A percentile compares a stretch with the other conserved stretches of the same genome.
phyloP scores from a whole-genome alignment of 2,329 filamentous ascomycete genomes.

The Alternaria sp. region DNA sequence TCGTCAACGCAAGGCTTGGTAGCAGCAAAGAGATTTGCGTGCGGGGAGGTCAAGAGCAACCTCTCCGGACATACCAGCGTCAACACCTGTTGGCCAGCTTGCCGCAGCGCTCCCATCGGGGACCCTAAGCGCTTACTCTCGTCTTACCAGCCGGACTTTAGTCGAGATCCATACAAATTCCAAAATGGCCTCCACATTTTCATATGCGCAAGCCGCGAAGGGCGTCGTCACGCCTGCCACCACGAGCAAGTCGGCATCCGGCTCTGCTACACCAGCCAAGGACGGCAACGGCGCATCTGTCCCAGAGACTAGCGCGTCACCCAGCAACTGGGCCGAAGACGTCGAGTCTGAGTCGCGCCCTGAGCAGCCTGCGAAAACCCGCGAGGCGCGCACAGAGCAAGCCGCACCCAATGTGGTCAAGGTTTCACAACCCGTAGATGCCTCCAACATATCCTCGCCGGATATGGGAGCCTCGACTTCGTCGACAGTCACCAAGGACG shows the following conservation, averaged over 20 bases:
- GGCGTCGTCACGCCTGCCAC: conserved; percentile 64
- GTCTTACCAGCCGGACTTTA: conserved; percentile 6
- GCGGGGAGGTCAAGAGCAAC: conserved; percentile 50
- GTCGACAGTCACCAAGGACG: conserved; percentile 63
- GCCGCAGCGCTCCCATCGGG: conserved; percentile 40
- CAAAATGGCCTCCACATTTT: conserved; percentile 66
- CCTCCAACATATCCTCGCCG: conserved; percentile 56
- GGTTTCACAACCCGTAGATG: conserved; percentile 20
- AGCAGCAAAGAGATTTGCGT: conserved; percentile 33
- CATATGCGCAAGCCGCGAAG: conserved; percentile 95
- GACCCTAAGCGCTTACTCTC: conserved; percentile 31
- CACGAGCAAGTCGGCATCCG: conserved; percentile 55
- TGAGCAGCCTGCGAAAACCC: conserved; percentile 32
- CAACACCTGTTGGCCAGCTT: conserved; percentile 39
- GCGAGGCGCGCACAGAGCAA: conserved; percentile 29
- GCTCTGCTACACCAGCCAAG: conserved; percentile 51
- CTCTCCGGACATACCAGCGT: conserved; percentile 50
- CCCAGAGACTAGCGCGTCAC: conserved; percentile 38
- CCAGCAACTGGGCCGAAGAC: conserved; percentile 57
- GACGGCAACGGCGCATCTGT: conserved; percentile 38
- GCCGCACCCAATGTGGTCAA: conserved; percentile 25
- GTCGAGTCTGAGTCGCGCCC: conserved; percentile 48
- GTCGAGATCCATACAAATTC: conserved; percentile 10
- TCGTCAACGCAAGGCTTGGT: conserved; percentile 26
- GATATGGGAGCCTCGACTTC: conserved; percentile 61